Evolutionary conservation across 2,329 filamentous ascomycete species (phyloP), one percentile per base, ranked within the genome.

Genomic region (Bipolaris victoriae): DNA sequence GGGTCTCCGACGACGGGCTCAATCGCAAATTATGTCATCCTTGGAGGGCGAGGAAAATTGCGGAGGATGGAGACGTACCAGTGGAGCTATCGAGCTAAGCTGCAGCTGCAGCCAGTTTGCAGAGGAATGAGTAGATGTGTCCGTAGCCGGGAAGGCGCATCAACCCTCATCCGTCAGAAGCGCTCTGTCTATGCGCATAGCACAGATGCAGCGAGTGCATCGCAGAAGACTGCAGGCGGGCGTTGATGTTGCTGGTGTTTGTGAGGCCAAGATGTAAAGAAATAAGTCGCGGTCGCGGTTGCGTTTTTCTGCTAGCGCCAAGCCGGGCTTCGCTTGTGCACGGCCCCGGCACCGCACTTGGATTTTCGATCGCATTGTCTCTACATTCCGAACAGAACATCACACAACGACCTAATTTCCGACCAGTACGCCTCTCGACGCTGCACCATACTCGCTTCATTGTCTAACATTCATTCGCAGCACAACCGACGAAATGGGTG

Each of bases 1-100:
- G 92, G 87, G 90, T 82, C 84, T 91, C 92, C 93, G 87, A 87
- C 82, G 79, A 79, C 78, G 81, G 83, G 85, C 90, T 97, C 92
- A 96, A 94, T 94, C 92, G 93, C 92, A 97, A 97, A 97, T 97
- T 97, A 91, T 90, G 83, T 90, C 92, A 96, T 97, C 93, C 91
- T 89, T 55, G 53, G 46, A 57, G 41, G 52, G 58, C 48, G 57
- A 41, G 40, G 35, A 56, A 13, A 24, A 44, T 18, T 49, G 35
- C 52, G 37, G 35, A 58, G 46, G 37, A 16, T 46, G 55, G 36
- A 48, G 40, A 69, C 70, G 57, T 70, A 73, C 70, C 62, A 64
- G 52, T 64, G 16, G 37, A 53, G 39, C 49, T 48, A 44, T 24
- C n/a, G 20, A 37, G 1, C 41, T 33, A 31, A 39, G 2, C 36